Evolutionary conservation across 148 eudicot species (phyloP), one percentile per base, ranked within the genome.

Genomic region (Rhododendron williamsianum): DNA sequence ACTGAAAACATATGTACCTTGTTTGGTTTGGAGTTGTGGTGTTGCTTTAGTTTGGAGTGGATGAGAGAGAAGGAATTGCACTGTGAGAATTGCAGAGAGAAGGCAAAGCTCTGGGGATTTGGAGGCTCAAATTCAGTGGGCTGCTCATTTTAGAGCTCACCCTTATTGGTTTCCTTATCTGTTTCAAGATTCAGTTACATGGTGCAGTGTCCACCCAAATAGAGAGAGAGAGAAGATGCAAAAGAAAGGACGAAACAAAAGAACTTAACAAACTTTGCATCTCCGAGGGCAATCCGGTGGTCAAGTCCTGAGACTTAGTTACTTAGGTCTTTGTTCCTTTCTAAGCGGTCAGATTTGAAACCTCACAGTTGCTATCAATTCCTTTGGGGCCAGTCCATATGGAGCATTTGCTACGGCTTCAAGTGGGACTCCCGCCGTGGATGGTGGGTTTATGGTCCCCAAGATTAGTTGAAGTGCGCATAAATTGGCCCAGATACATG

Each of bases 31-130:
- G 87, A 84, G 82, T 33, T 80, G 77, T 60, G 85, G 85, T 80
- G 65, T 48, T 84, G 87, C 27, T 88, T 92, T 18, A 84, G 90
- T 23, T 88, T 81, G 78, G 86, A 87, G 38, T 48, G 67, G 81
- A 89, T 87, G 86, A 45, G 86, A 89, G 78, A 19, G 84, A 67
- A 41, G 87, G 85, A 35, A 45, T 49, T 87, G 38, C 84, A 67
- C 51, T 23, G 36, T 82, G 90, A 80, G 86, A 81, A 72, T 87
- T 84, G 69, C 87, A 85, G 84, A 91, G 91, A 89, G 85, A 84
- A 89, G 96, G 98, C 83, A 92, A 58, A 87, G 94, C 93, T 90
- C 91, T 92, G 82, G 94, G 92, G 82, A 91, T 81, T 19, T 89
- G 91, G 87, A 89, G 85, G 90, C 90, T 90, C 81, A 90, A 79